Conservation (phyloP, 768 basidiomycete genomes). For the Nidularia pulvinata region DNA sequence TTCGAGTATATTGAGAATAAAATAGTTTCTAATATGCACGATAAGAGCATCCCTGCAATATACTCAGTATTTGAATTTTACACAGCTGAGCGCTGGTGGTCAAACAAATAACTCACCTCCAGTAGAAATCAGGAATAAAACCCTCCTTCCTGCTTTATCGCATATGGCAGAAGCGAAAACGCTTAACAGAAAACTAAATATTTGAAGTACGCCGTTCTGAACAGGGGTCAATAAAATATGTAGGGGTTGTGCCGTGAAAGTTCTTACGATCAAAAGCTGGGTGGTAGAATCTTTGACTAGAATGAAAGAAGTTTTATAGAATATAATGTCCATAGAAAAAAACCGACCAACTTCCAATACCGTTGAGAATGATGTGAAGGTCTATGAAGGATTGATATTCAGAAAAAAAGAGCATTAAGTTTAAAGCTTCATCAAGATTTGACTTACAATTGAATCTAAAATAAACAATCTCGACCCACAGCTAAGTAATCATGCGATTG, state of each 20-base stretch:
- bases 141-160: slow-evolving; percentile 48
- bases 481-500: slow-evolving; percentile 3
- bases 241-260: background rate
- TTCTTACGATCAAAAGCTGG: slow-evolving; percentile 36
- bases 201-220: slow-evolving; percentile 53
- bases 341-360: slow-evolving; percentile 37
- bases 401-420: too few species aligned
- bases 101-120: slow-evolving; percentile 27
- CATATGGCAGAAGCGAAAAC: slow-evolving; percentile 44
- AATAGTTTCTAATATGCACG: slow-evolving; percentile 57
- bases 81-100: too few species aligned
- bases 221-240: background rate
- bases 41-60: slow-evolving; percentile 43
- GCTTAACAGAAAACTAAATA: slow-evolving; percentile 55
- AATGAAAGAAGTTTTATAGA: too few species aligned
- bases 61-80: background rate
- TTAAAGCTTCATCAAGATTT: too few species aligned
- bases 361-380: slow-evolving; percentile 51
- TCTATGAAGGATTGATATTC: slow-evolving; percentile 14
- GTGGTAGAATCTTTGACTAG: slow-evolving; percentile 41
- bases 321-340: background rate
- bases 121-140: slow-evolving; percentile 46
- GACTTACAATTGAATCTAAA: background rate
- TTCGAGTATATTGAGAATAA: slow-evolving; percentile 38
- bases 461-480: background rate